Evolutionary conservation across 1,284 basidiomycete genomes (phyloP).

Genomic region (Cryptococcus depauperatus): DNA sequence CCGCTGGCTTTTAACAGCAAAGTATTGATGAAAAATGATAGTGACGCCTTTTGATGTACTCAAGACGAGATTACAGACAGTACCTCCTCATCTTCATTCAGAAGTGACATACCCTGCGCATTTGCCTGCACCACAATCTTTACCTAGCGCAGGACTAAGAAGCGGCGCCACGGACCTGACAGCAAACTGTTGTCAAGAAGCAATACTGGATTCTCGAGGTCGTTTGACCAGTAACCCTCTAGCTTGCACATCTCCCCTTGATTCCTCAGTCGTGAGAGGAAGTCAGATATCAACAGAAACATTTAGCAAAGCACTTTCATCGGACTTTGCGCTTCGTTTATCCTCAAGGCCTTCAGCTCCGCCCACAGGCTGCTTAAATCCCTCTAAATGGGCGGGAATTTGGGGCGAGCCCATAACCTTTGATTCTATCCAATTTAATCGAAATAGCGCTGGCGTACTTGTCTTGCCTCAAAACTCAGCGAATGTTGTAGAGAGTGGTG

Average conservation of each 20-base stretch:
- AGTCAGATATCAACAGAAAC: conserved; percentile 14
- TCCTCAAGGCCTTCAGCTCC: conserved; percentile 15
- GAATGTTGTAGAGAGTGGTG: background rate
- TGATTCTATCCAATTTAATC: conserved; percentile 2
- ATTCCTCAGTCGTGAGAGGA: conserved; percentile 1
- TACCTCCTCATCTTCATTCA: conserved; percentile 23
- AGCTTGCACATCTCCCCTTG: background rate
- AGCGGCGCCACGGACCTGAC: background rate
- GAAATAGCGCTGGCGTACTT: conserved; percentile 14
- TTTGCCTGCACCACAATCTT: background rate
- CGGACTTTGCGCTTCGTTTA: conserved; percentile 3
- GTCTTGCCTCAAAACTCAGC: conserved; percentile 15
- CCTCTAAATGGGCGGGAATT: conserved; percentile 44
- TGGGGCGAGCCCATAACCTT: conserved; percentile 42
- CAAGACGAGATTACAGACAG: conserved; percentile 45
- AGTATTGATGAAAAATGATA: conserved; percentile 11
- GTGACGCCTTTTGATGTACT: conserved; percentile 48
- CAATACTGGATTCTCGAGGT: conserved; percentile 7
- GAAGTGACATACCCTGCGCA: background rate
- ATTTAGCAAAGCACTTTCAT: conserved; percentile 15
- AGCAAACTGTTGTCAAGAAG: conserved; percentile 36
- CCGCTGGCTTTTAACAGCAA: background rate
- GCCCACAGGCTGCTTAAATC: conserved; percentile 41
- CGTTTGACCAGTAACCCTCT: background rate
- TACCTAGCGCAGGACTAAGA: background rate